Evolutionary conservation across 2,329 filamentous ascomycete genomes (phyloP).

Genomic region (Botryosphaeria dothidea): DNA sequence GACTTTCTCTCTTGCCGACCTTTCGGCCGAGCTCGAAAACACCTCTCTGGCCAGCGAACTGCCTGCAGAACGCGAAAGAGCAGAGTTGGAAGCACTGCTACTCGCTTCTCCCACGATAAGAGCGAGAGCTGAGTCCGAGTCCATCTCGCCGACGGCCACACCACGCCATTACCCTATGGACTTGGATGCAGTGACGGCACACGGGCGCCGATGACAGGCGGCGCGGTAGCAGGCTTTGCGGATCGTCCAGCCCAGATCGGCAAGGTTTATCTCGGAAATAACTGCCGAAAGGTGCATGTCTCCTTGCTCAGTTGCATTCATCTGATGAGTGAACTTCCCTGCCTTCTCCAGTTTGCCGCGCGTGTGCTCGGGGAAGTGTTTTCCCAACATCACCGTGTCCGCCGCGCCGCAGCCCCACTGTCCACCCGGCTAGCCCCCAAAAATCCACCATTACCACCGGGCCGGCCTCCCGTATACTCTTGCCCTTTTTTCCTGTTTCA

Average conservation of each 20-base stretch:
- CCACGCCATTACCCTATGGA: neutral
- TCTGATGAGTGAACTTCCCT: too few relatives aligned
- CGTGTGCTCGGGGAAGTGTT: too few relatives aligned
- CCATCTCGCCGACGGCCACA: neutral
- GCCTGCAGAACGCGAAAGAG: neutral
- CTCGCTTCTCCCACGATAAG: neutral
- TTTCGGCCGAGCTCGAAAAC: neutral
- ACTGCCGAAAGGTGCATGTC: too few relatives aligned
- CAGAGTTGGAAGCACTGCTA: neutral
- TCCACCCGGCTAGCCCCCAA: neutral
- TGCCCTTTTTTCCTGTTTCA: neutral
- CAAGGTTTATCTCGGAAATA: neutral
- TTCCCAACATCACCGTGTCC: too few relatives aligned
- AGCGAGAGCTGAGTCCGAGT: neutral
- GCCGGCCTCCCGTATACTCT: too few relatives aligned
- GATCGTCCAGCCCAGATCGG: neutral
- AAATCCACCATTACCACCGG: neutral
- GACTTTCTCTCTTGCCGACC: neutral
- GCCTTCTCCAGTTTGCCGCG: too few relatives aligned
- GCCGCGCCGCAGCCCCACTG: too few relatives aligned
- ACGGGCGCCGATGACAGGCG: neutral
- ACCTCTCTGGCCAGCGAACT: neutral
- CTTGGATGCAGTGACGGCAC: neutral
- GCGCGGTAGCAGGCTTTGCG: neutral
- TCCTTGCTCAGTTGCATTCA: too few relatives aligned